Conservation (phyloP, 1,284 basidiomycete species). For the Porogramme epimiltina region DNA sequence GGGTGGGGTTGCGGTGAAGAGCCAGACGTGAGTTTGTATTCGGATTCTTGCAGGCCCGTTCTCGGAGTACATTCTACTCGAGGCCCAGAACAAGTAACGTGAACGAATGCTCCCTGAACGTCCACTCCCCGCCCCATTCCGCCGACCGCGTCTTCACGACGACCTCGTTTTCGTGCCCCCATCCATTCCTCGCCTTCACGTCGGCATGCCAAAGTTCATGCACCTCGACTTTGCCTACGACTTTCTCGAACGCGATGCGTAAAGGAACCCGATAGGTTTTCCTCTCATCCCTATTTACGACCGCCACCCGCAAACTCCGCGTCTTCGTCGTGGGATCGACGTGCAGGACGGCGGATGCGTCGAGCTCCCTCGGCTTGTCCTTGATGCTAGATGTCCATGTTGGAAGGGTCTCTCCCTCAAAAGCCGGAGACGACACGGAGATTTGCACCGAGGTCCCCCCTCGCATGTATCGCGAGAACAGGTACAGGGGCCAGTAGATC, state of each 20-base stretch:
- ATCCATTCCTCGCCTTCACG: conserved; percentile 43
- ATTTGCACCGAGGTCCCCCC: conserved; percentile 47
- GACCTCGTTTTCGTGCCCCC: conserved; percentile 42
- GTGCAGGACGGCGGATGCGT: conserved; percentile 49
- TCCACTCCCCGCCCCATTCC: conserved; percentile 38
- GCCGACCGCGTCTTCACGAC: conserved; percentile 36
- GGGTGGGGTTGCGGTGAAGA: not conserved
- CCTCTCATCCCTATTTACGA: conserved; percentile 47
- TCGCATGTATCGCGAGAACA: conserved; percentile 59
- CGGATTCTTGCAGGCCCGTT: not conserved
- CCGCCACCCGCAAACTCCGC: conserved; percentile 45
- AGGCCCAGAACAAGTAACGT: conserved; percentile 23
- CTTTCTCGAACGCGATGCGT: conserved; percentile 36
- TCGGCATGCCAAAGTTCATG: conserved; percentile 49
- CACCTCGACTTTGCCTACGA: conserved; percentile 33
- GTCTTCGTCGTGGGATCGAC: conserved; percentile 16
- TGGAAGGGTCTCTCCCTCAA: conserved; percentile 49
- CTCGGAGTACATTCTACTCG: not conserved
- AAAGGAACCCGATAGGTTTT: conserved; percentile 39
- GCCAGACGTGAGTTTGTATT: not conserved
- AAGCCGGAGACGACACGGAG: conserved; percentile 42
- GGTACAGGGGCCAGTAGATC: conserved; percentile 53
- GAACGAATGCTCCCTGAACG: conserved; percentile 51
- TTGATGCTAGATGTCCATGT: conserved; percentile 46
- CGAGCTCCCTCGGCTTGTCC: conserved; percentile 42